phyloP scores from a whole-genome alignment of 345 rosid species.

The Gynandropsis gynandra region DNA sequence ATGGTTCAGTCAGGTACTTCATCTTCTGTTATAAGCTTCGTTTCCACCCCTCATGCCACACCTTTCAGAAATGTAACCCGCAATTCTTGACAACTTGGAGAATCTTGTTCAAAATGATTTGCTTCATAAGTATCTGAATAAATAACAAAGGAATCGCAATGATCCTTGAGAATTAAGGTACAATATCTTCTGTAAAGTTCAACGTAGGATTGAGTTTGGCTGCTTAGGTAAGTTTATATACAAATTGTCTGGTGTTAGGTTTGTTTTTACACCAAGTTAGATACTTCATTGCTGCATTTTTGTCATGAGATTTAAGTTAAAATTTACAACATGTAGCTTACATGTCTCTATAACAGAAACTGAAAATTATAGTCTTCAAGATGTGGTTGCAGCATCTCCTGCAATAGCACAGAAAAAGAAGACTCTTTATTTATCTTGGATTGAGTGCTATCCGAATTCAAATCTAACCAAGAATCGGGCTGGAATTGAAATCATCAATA shows the following conservation, averaged over 20 bases:
- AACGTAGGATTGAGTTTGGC: constrained; percentile 9
- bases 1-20: no score
- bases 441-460: no score
- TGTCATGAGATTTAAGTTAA: constrained; percentile 7
- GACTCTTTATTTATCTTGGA: no score
- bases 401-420: constrained; percentile 11
- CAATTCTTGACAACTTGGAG: background rate
- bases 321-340: constrained; percentile 7
- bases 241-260: constrained; percentile 6
- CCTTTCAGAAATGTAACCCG: background rate
- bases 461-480: no score
- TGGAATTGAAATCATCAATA: no score
- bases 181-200: constrained; percentile 2
- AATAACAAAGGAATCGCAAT: constrained; percentile 1
- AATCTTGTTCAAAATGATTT: constrained; percentile 3
- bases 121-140: constrained; percentile 3
- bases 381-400: constrained; percentile 29
- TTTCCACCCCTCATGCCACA: background rate
- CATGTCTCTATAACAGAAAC: constrained; percentile 16
- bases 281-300: no score
- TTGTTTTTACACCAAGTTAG: constrained; percentile 4
- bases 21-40: background rate
- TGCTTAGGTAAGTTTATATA: constrained; percentile 12
- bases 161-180: background rate
- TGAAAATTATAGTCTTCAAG: constrained; percentile 20